Evolutionary conservation across 768 basidiomycete species (phyloP).

Genomic region (Russula griseocarnosa): DNA sequence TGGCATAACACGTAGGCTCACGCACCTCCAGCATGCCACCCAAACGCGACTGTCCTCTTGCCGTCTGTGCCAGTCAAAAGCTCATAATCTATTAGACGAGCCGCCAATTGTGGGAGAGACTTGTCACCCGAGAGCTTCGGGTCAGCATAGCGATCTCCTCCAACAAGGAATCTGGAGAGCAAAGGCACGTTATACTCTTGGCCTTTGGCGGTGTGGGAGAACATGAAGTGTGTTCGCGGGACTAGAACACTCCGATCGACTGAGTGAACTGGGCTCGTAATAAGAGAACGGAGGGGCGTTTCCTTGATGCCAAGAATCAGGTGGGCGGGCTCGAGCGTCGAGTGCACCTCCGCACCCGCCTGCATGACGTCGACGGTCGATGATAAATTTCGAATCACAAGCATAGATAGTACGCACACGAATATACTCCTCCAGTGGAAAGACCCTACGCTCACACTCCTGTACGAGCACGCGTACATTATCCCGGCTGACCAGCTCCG

Average conservation of each 20-base stretch:
- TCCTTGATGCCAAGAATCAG: constrained; percentile 90
- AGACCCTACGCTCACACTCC: constrained; percentile 72
- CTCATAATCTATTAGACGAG: constrained; percentile 80
- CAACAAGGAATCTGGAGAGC: constrained; percentile 55
- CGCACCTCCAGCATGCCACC: constrained; percentile 87
- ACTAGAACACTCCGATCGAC: constrained; percentile 30
- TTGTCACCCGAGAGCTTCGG: constrained; percentile 8
- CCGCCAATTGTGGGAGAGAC: constrained; percentile 31
- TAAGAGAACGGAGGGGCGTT: constrained; percentile 60
- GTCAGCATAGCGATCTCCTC: constrained; percentile 19
- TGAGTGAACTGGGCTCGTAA: constrained; percentile 42
- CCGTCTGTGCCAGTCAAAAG: constrained; percentile 59
- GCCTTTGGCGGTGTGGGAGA: constrained; percentile 88
- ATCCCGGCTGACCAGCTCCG: constrained; percentile 51
- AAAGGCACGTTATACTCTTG: constrained; percentile 83
- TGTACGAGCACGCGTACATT: constrained; percentile 70
- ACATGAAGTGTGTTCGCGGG: constrained; percentile 78
- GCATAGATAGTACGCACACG: constrained; percentile 45
- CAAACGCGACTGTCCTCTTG: constrained; percentile 83
- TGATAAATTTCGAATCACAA: constrained; percentile 2
- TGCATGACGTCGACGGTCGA: constrained; percentile 32
- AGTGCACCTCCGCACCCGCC: constrained; percentile 72
- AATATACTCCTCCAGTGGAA: constrained; percentile 55
- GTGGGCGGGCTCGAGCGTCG: constrained; percentile 58
- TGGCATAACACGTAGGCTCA: neutral